phyloP scores from a whole-genome alignment of 495 filamentous ascomycete genomes.

The Hypomontagnella monticulosa region DNA sequence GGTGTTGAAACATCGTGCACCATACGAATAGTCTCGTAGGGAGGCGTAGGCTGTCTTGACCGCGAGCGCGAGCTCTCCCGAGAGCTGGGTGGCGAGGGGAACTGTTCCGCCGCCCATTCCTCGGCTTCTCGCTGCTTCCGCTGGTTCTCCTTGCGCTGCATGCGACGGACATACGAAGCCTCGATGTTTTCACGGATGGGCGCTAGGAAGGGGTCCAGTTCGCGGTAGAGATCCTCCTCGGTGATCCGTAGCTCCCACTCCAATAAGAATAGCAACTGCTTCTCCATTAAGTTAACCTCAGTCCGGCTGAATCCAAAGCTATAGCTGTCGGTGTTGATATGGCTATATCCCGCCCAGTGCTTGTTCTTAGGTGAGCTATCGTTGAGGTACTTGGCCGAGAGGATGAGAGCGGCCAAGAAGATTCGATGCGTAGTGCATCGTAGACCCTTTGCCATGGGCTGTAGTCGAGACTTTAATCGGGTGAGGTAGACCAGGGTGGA shows the following conservation, averaged over 20 bases:
- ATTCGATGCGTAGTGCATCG: slow-evolving; percentile 97
- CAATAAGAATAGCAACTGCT: slow-evolving; percentile 91
- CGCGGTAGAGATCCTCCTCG: slow-evolving; percentile 83
- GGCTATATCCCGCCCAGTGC: slow-evolving; percentile 96
- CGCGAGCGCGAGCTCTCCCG: slow-evolving; percentile 52
- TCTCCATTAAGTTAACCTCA: slow-evolving; percentile 99
- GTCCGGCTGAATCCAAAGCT: slow-evolving; percentile 91
- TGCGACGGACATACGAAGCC: slow-evolving; percentile 52
- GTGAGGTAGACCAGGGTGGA: slow-evolving; percentile 91
- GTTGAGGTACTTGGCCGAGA: slow-evolving; percentile 96
- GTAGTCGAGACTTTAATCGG: slow-evolving; percentile 82
- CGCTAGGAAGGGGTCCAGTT: slow-evolving; percentile 87
- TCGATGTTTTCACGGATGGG: slow-evolving; percentile 72
- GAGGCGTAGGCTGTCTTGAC: slow-evolving; percentile 41
- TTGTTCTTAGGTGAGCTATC: slow-evolving; percentile 99
- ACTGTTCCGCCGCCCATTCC: slow-evolving; percentile 38
- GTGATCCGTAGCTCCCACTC: slow-evolving; percentile 92
- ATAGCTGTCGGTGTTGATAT: slow-evolving; percentile 70
- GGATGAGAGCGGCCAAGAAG: slow-evolving; percentile 91
- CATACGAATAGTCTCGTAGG: slow-evolving; percentile 41
- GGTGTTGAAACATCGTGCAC: slow-evolving; percentile 50
- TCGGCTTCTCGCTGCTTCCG: slow-evolving; percentile 46
- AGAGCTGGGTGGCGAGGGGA: slow-evolving; percentile 52
- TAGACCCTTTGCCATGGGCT: slow-evolving; percentile 95
- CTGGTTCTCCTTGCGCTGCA: slow-evolving; percentile 56